Evolutionary conservation across 805 yeast genomes (phyloP).

Genomic region (Candida piceae): DNA sequence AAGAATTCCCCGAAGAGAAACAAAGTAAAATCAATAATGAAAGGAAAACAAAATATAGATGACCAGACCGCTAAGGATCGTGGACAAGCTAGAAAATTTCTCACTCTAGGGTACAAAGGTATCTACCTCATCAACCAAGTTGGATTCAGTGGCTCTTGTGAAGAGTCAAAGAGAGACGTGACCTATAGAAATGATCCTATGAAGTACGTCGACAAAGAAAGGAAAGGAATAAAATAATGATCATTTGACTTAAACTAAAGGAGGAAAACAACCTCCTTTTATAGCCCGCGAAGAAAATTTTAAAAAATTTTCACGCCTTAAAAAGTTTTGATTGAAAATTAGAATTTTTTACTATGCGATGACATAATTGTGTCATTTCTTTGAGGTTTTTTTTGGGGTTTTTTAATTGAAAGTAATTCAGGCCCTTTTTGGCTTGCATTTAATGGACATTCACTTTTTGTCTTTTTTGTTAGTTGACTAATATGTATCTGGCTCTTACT

Average conservation of each 20-base stretch:
- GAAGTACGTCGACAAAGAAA: conserved; percentile 95
- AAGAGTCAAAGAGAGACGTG: conserved; percentile 99
- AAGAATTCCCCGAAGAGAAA: conserved; percentile 3
- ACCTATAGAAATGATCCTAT: conserved; percentile 99
- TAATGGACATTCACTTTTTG: no score
- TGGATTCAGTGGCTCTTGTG: conserved; percentile 99
- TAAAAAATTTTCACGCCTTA: no score
- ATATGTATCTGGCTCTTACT: no score
- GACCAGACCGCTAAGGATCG: conserved; percentile 88
- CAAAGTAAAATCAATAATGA: conserved; percentile 24
- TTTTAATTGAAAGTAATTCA: no score
- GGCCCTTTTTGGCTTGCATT: no score
- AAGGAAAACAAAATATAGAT: conserved; percentile 57
- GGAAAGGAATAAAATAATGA: conserved; percentile 35
- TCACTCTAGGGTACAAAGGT: conserved; percentile 95
- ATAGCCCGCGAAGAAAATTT: conserved; percentile 11
- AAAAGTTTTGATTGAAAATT: no score
- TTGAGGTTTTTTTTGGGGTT: no score
- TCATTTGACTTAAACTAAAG: conserved; percentile 4
- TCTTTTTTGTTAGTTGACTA: no score
- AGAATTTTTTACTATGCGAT: no score
- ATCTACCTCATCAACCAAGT: conserved; percentile 97
- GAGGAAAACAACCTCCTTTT: conserved; percentile 17
- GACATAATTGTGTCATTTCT: no score
- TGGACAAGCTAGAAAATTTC: conserved; percentile 68